Evolutionary conservation across 495 filamentous ascomycete genomes (phyloP), one percentile per base, ranked within the genome.

Genomic region (Xylaria longipes): DNA sequence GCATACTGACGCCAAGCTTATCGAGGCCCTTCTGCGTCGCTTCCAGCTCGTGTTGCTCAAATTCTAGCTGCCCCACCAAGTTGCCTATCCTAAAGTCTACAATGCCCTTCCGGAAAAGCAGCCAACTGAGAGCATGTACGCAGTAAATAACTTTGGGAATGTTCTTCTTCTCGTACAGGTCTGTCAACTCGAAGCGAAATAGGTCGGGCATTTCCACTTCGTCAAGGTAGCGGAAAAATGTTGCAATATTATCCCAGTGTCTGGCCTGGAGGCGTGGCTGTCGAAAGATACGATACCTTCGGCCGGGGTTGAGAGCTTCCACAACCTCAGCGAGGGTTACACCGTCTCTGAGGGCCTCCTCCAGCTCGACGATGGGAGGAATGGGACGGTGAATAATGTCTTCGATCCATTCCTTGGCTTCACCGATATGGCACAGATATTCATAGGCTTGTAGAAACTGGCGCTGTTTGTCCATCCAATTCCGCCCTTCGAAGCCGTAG

Each of bases 131-230:
- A 2, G 97, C 97, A 79, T 99, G 97, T 70, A 99, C 94, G 80
- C 97, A 98, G 82, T 99, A 96, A 71, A 99, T 98, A 76, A 98
- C 97, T 81, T 97, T 99, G 0, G 97, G 97, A 7, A 98, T 95
- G 76, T 99, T 99, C 81, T 99, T 99, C 84, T 98, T 99, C 80
- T 99, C 97, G 84, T 99, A 99, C 43, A 99, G 82, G 78, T 99
- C 97, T 46, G 97, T 97, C 11, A 98, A 87, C 81, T 99, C 97
- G 81, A 99, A 99, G 72, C 95, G 89, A 80, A 99, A 99, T n/a
- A 99, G 88, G 70, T 99, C 97, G 1, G 97, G 97, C 11, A 99
- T 83, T 75, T 97, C 92, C n/a, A 97, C 88, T 71, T 98, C 93
- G 74, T 94, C 93, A 0, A 99, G 87, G 73, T 95, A 97, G 58